phyloP scores from a whole-genome alignment of 129 eudicot genomes.

The Tagetes patula region DNA sequence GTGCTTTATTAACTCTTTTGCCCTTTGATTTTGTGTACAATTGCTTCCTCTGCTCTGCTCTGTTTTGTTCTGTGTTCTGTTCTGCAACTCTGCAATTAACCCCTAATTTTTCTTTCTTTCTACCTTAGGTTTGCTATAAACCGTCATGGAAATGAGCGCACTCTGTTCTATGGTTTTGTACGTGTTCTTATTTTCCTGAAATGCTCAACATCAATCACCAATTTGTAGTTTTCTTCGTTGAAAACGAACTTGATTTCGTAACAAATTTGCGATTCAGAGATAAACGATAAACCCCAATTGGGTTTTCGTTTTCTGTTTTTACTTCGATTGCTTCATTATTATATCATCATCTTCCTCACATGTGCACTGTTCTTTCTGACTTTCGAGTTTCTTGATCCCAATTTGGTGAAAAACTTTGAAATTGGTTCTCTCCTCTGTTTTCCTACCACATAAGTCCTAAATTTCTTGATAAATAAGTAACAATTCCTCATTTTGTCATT shows the following conservation, averaged over 20 bases:
- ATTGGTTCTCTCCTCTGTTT: constrained; percentile 4
- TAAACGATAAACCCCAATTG: constrained; percentile 26
- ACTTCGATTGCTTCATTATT: constrained; percentile 14
- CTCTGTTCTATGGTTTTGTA: constrained; percentile 20
- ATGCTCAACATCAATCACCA: constrained; percentile 17
- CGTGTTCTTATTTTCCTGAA: constrained; percentile 28
- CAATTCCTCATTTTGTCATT: not conserved
- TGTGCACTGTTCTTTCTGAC: constrained; percentile 24
- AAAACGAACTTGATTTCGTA: constrained; percentile 24
- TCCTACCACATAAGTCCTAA: not conserved
- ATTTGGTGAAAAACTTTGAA: constrained; percentile 22
- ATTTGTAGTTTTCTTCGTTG: constrained; percentile 36
- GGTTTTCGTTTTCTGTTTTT: constrained; percentile 16
- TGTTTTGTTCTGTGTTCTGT: not conserved
- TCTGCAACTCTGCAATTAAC: constrained; percentile 41
- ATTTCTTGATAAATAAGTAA: not conserved
- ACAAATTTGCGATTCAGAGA: constrained; percentile 19
- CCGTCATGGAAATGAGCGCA: constrained; percentile 31
- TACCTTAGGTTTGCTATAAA: constrained; percentile 53
- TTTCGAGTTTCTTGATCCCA: constrained; percentile 20
- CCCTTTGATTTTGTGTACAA: constrained; percentile 32
- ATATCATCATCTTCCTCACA: constrained; percentile 28
- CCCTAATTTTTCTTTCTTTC: constrained; percentile 20
- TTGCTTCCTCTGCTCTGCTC: not conserved
- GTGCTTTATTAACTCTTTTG: constrained; percentile 39